Conservation (phyloP, 768 basidiomycete genomes). For the Lactarius indigo region DNA sequence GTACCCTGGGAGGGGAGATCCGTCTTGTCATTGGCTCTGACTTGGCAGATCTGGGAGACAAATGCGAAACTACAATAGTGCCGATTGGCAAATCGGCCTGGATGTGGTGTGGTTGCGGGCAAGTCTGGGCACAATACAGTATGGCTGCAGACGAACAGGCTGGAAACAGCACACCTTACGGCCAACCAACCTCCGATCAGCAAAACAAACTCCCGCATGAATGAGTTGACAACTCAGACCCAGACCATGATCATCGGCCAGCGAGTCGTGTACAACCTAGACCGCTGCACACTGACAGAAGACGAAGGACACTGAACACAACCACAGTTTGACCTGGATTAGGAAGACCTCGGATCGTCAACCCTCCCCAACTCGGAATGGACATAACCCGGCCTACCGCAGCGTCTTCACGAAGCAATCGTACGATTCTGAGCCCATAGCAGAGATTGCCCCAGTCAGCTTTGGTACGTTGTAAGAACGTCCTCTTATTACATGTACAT, state of each 20-base stretch:
- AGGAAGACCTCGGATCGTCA: background rate
- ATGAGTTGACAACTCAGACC: constrained; percentile 5
- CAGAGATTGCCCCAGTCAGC: background rate
- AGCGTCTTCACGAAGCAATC: background rate
- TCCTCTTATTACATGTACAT: background rate
- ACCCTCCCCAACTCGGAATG: constrained; percentile 42
- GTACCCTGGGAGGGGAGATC: background rate
- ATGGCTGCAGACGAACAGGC: constrained; percentile 11
- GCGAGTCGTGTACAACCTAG: constrained; percentile 2
- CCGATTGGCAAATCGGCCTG: constrained; percentile 16
- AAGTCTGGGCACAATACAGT: constrained; percentile 7
- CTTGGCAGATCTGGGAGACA: background rate
- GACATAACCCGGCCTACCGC: background rate
- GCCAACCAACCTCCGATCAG: constrained; percentile 20
- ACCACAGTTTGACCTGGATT: background rate
- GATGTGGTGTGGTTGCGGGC: constrained; percentile 14
- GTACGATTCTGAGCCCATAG: background rate
- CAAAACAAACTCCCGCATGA: constrained; percentile 2
- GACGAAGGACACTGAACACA: constrained; percentile 1
- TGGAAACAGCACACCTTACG: constrained; percentile 4
- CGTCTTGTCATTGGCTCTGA: constrained; percentile 1
- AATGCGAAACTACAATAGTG: background rate
- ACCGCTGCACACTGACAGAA: constrained; percentile 3
- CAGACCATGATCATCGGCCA: constrained; percentile 6
- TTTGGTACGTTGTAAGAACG: background rate